A percentile compares a stretch with the other conserved stretches of the same genome.
Evolutionary conservation across 2,329 filamentous ascomycete species (phyloP).

Genomic region (Epichloe hybrida): DNA sequence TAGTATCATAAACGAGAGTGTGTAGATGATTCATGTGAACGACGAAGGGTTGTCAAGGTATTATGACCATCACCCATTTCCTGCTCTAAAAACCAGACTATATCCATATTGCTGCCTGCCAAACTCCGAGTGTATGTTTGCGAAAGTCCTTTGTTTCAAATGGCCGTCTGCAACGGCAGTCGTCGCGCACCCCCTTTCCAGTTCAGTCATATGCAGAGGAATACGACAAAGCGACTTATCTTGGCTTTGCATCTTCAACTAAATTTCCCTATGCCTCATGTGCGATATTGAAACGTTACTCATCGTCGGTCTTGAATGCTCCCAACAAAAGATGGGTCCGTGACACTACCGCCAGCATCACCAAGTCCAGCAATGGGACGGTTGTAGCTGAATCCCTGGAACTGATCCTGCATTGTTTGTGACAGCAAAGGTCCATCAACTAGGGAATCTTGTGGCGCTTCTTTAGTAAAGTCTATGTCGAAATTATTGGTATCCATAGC

Average conservation of each 20-base stretch:
- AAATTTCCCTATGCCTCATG: not conserved
- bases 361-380: slow-evolving; percentile 84
- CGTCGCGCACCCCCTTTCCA: not conserved
- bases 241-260: not conserved
- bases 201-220: not conserved
- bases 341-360: slow-evolving; percentile 87
- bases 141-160: not conserved
- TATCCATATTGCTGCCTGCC: slow-evolving; percentile 6
- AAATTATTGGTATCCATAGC: slow-evolving; percentile 90
- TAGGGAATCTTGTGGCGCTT: slow-evolving; percentile 81
- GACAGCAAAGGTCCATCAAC: slow-evolving; percentile 85
- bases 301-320: slow-evolving; percentile 40
- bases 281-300: slow-evolving; percentile 1
- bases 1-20: not conserved
- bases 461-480: slow-evolving; percentile 79
- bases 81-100: slow-evolving; percentile 1
- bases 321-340: slow-evolving; percentile 61
- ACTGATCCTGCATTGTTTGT: slow-evolving; percentile 94
- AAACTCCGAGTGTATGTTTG: slow-evolving; percentile 9
- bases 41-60: not conserved
- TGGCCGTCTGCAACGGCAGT: not conserved
- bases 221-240: not conserved
- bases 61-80: not conserved
- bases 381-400: slow-evolving; percentile 94
- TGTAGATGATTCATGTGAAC: not conserved